phyloP scores from a whole-genome alignment of 352 stramenopile genomes.

The Thalassiosira ordinaria region DNA sequence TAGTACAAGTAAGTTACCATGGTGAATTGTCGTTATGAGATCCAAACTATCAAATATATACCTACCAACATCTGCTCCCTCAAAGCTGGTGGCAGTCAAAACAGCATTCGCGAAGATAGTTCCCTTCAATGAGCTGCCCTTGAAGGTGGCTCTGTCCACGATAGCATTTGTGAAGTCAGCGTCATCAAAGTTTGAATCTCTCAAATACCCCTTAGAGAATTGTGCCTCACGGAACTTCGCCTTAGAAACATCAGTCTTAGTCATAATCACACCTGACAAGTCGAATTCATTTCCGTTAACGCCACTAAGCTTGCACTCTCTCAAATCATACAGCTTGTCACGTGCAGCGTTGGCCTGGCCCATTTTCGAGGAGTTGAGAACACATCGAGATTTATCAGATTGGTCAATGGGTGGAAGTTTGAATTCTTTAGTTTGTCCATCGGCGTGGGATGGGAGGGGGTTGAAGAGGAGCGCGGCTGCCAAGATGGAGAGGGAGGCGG shows the following conservation, averaged over 20 bases:
- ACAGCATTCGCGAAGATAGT: constrained; percentile 89
- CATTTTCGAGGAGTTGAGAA: constrained; percentile 85
- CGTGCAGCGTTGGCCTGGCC: constrained; percentile 88
- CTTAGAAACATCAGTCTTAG: constrained; percentile 84
- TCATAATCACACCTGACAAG: constrained; percentile 87
- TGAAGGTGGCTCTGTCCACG: constrained; percentile 87
- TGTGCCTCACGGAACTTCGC: constrained; percentile 86
- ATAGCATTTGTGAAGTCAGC: constrained; percentile 90
- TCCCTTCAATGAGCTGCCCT: constrained; percentile 81
- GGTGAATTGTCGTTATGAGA: too few species aligned
- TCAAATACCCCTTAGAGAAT: constrained; percentile 86
- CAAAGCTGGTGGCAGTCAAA: constrained; percentile 88
- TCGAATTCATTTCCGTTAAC: constrained; percentile 74
- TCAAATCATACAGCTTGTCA: constrained; percentile 89
- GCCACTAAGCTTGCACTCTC: constrained; percentile 80
- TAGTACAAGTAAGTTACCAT: not conserved
- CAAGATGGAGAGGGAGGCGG: constrained; percentile 24
- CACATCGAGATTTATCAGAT: constrained; percentile 78
- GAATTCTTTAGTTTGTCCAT: constrained; percentile 85
- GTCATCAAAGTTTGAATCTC: constrained; percentile 87
- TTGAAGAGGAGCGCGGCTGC: constrained; percentile 45
- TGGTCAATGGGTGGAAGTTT: constrained; percentile 85
- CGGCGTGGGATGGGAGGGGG: constrained; percentile 45
- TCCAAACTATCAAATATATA: not conserved
- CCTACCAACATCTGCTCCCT: constrained; percentile 80